Evolutionary conservation across 495 filamentous ascomycete species (phyloP), one percentile per base, ranked within the genome.

Genomic region (Coniosporium apollinis): DNA sequence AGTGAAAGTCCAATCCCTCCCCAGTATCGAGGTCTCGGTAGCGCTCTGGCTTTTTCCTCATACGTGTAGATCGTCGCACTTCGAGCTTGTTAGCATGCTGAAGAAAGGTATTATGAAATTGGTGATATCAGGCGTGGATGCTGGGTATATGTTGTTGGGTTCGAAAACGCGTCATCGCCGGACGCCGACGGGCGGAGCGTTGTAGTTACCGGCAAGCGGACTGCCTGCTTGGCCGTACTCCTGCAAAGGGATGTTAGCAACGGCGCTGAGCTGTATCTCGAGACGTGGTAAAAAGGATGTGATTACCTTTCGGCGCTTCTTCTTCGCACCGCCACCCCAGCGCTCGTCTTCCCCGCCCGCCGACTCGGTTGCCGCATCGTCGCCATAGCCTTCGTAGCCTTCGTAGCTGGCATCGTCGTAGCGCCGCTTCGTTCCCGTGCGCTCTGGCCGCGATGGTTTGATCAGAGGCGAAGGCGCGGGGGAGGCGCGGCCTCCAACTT

Each of bases 361-460:
- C 19, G 44, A 47, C 36, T 51, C 50, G 24, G 60, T 55, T 16
- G 69, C 67, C 39, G 72, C 68, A 35, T 73, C 70, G 47, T 74
- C 69, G 8, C 60, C 58, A 49, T 57, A 74, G 8, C 69, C 74
- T 57, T 79, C 75, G 42, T 82, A 82, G 3, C 77, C 77, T 34
- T 68, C 68, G 49, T 74, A 82, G 44, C 70, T 74, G 29, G 59
- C 58, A 19, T 80, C 77, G 46, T 73, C 67, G 48, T 82, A 82
- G 43, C 71, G 60, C 42, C 77, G 61, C 56, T 79, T 78, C 45
- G 70, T 74, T 20, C 67, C 67, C 34, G 45, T 22, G 19, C 70
- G 69, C 46, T 65, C 74, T 2, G 78, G 72, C 22, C 74, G 59
- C 7, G 43, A 32, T n/a, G 29, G 11, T 39, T 41, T 29, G 13